A percentile compares a stretch with the other conserved stretches of the same genome.
Evolutionary conservation across 75 land plant species (phyloP).

Genomic region (Pinus tabuliformis): DNA sequence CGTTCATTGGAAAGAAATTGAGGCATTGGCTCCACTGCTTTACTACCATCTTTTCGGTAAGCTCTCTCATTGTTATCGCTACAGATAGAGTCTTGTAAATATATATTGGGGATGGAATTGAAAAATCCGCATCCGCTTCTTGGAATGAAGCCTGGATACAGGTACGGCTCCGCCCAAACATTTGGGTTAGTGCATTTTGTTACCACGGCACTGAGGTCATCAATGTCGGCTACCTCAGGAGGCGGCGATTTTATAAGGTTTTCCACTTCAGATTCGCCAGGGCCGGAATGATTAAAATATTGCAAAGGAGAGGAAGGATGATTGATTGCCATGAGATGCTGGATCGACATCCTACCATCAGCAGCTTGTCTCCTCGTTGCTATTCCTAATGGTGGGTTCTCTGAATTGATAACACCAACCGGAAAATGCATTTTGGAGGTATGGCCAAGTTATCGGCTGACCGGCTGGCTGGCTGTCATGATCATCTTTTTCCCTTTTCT

Average conservation of each 20-base stretch:
- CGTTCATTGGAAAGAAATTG: not conserved
- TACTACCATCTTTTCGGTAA: no score
- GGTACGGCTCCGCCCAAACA: not conserved
- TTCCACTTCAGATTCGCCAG: not conserved
- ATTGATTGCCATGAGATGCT: not conserved
- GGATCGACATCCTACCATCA: no score
- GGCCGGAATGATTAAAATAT: not conserved
- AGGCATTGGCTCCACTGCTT: no score
- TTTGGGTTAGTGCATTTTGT: not conserved
- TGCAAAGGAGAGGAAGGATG: not conserved
- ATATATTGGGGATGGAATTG: not conserved
- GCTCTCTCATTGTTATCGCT: not conserved
- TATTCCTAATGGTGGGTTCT: no score
- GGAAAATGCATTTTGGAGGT: no score
- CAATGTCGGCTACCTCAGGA: not conserved
- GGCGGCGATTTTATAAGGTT: not conserved
- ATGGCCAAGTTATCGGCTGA: no score
- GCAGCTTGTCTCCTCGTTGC: no score
- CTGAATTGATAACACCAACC: no score
- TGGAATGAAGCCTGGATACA: not conserved
- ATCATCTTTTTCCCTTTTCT: no score
- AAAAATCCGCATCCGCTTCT: not conserved
- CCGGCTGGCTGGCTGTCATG: no score
- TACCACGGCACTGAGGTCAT: not conserved
- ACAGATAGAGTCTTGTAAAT: not conserved